phyloP scores from a whole-genome alignment of 1,139 yeast species.

The Scheffersomyces lignicola region DNA sequence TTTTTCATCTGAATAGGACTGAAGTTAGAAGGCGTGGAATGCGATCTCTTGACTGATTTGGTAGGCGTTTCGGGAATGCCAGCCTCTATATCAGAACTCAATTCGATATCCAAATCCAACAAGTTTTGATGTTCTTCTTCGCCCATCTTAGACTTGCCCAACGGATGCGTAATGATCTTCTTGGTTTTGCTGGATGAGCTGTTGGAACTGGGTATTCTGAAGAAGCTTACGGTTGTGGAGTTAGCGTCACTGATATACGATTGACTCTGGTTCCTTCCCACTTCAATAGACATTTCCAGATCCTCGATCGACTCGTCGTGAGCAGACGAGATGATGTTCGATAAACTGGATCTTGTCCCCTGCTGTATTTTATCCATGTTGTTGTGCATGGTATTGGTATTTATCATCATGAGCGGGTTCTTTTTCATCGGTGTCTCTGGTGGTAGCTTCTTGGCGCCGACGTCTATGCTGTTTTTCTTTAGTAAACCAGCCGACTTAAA shows the following conservation, averaged over 20 bases:
- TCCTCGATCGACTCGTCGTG: slow-evolving; percentile 23
- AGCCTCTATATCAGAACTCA: slow-evolving; percentile 18
- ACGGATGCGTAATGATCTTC: slow-evolving; percentile 8
- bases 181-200: slow-evolving; percentile 6
- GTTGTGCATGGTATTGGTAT: slow-evolving; percentile 19
- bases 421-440: slow-evolving; percentile 88
- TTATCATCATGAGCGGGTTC: slow-evolving; percentile 45
- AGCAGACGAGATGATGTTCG: slow-evolving; percentile 20
- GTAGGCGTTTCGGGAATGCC: slow-evolving; percentile 47
- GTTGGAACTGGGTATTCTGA: slow-evolving; percentile 27
- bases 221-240: slow-evolving; percentile 33
- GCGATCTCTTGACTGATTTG: slow-evolving; percentile 34
- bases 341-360: slow-evolving; percentile 11
- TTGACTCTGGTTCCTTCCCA: slow-evolving; percentile 37
- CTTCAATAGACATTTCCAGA: slow-evolving; percentile 38
- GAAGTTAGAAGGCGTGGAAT: slow-evolving; percentile 33
- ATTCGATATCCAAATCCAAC: slow-evolving; percentile 26
- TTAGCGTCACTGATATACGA: slow-evolving; percentile 5
- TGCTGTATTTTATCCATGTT: too few relatives aligned
- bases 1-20: slow-evolving; percentile 23
- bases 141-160: slow-evolving; percentile 10
- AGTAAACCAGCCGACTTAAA: slow-evolving; percentile 74
- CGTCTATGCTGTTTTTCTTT: slow-evolving; percentile 60
- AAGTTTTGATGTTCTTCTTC: slow-evolving; percentile 2
- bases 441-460: slow-evolving; percentile 33